phyloP scores from a whole-genome alignment of 495 filamentous ascomycete species.

The Stereocaulon alpinum region DNA sequence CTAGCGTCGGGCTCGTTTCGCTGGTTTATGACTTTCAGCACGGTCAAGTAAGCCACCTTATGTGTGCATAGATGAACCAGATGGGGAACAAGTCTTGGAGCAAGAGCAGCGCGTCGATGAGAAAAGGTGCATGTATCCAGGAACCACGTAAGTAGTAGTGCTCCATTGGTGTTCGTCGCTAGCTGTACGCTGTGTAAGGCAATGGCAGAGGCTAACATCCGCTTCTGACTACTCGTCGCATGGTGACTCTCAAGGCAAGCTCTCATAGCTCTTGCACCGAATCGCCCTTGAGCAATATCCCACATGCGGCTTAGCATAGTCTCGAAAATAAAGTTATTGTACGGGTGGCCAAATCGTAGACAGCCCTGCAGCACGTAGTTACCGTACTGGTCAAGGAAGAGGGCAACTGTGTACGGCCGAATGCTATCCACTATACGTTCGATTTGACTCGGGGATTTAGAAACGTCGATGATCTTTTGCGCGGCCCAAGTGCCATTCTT shows the following conservation, averaged over 20 bases:
- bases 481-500: constrained; percentile 99
- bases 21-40: constrained; percentile 97
- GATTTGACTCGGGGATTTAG: constrained; percentile 76
- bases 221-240: constrained; percentile 87
- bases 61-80: constrained; percentile 97
- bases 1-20: constrained; percentile 87
- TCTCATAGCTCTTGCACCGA: constrained; percentile 90
- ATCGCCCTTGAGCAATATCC: constrained; percentile 87
- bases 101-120: constrained; percentile 79
- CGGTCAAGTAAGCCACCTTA: constrained; percentile 96
- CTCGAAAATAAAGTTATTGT: constrained; percentile 95
- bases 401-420: constrained; percentile 71
- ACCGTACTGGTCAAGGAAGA: constrained; percentile 95
- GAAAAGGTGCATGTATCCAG: constrained; percentile 97
- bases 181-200: constrained; percentile 93
- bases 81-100: constrained; percentile 86
- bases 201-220: constrained; percentile 89
- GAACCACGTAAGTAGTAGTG: constrained; percentile 92
- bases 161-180: constrained; percentile 92
- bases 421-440: constrained; percentile 71
- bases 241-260: constrained; percentile 96
- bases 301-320: constrained; percentile 92
- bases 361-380: constrained; percentile 98
- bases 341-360: constrained; percentile 76
- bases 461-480: constrained; percentile 97